phyloP scores from a whole-genome alignment of 495 filamentous ascomycete species.

The Bathelium albidoporum region DNA sequence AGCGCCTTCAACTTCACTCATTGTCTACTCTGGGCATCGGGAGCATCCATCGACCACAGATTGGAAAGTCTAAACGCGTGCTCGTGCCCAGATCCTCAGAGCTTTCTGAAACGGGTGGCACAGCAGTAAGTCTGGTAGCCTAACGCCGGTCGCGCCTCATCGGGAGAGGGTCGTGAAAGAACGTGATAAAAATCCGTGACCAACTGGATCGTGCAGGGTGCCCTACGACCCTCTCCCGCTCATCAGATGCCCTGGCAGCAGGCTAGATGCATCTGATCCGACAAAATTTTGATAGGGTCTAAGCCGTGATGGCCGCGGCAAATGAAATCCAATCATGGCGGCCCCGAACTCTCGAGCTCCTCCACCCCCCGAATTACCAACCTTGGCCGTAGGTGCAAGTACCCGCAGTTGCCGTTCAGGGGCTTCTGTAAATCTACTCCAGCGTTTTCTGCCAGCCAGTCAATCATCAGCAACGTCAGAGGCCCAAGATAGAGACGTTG shows the following conservation, averaged over 20 bases:
- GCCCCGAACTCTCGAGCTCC: background rate
- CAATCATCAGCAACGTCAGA: background rate
- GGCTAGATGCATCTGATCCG: background rate
- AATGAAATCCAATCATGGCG: background rate
- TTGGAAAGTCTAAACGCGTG: background rate
- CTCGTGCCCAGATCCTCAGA: background rate
- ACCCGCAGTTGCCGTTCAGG: constrained; percentile 1
- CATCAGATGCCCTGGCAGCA: background rate
- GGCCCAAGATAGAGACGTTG: background rate
- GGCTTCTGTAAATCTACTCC: background rate
- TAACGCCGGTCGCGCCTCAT: background rate
- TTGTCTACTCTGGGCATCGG: background rate
- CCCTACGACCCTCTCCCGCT: background rate
- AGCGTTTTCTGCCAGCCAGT: background rate
- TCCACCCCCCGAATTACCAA: background rate
- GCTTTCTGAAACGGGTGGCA: background rate
- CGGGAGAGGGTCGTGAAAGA: background rate
- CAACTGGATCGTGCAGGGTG: background rate
- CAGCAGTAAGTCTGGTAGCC: background rate
- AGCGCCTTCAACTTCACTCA: background rate
- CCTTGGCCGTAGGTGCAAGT: background rate
- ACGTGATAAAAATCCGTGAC: background rate
- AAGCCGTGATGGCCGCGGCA: background rate
- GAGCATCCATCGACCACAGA: background rate
- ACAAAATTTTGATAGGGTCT: background rate